phyloP scores from a whole-genome alignment of 805 yeast genomes.

The Millerozyma miso region DNA sequence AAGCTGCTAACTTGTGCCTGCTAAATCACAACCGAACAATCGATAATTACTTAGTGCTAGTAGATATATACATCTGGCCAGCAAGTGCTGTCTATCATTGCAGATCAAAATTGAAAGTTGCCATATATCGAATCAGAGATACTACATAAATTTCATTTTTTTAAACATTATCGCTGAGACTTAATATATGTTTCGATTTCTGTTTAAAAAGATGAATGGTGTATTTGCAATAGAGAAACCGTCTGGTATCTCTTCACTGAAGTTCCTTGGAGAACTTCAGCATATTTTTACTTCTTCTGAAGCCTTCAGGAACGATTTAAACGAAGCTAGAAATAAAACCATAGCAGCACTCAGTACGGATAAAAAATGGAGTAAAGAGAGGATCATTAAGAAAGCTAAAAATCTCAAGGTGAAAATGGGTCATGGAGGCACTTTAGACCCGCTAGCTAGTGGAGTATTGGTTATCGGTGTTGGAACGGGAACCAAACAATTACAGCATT shows the following conservation, averaged over 20 bases:
- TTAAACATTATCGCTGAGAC: too few relatives aligned
- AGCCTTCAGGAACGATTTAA: slow-evolving; percentile 52
- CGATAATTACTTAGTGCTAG: too few relatives aligned
- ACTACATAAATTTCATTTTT: too few relatives aligned
- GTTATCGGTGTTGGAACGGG: slow-evolving; percentile 93
- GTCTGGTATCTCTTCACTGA: slow-evolving; percentile 74
- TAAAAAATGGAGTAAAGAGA: slow-evolving; percentile 39
- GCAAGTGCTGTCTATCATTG: too few relatives aligned
- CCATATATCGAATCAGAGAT: too few relatives aligned
- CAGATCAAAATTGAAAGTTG: too few relatives aligned
- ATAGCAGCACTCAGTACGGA: slow-evolving; percentile 34
- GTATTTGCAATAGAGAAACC: slow-evolving; percentile 92
- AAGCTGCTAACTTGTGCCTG: too few relatives aligned
- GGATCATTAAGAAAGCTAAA: slow-evolving; percentile 49
- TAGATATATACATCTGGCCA: too few relatives aligned
- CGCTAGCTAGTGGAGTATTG: slow-evolving; percentile 89
- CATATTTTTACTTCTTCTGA: slow-evolving; percentile 54
- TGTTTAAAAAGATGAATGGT: slow-evolving; percentile 64
- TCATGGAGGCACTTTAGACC: slow-evolving; percentile 97
- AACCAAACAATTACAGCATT: slow-evolving; percentile 73
- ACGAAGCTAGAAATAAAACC: slow-evolving; percentile 45
- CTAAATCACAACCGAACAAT: too few relatives aligned
- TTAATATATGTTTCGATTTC: slow-evolving; percentile 8
- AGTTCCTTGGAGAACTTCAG: slow-evolving; percentile 66
- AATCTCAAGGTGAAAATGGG: slow-evolving; percentile 80